Conservation (phyloP, 164 flowering plant species). For the Liriodendron chinense region DNA sequence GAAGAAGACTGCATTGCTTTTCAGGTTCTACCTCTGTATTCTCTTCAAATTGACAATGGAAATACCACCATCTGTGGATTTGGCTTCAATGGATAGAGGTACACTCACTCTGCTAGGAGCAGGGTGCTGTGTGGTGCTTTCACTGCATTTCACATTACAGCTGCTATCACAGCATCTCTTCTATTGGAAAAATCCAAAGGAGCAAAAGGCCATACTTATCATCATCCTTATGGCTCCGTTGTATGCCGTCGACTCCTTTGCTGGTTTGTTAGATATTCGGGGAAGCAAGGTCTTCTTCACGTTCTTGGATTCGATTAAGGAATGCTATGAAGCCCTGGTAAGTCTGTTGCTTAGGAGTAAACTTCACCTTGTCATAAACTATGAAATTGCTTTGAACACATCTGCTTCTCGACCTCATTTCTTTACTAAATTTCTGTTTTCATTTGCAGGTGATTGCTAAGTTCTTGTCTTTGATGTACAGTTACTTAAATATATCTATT, state of each 20-base stretch:
- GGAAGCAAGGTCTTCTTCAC: constrained; percentile 87
- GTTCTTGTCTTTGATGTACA: constrained; percentile 88
- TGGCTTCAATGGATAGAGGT: constrained; percentile 42
- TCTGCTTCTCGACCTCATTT: not conserved
- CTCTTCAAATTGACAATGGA: not conserved
- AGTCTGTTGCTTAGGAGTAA: constrained; percentile 13
- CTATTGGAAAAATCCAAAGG: constrained; percentile 97
- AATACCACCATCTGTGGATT: constrained; percentile 38
- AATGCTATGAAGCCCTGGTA: constrained; percentile 94
- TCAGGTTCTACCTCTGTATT: not conserved
- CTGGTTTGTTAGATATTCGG: constrained; percentile 68
- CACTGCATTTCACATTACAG: constrained; percentile 82
- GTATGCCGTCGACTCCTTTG: constrained; percentile 74
- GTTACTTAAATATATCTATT: constrained; percentile 83
- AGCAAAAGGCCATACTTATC: constrained; percentile 85
- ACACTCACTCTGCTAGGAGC: constrained; percentile 70
- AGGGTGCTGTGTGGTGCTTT: constrained; percentile 49
- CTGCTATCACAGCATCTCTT: constrained; percentile 85
- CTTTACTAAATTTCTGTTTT: constrained; percentile 4
- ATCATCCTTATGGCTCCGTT: constrained; percentile 93
- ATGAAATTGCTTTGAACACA: not conserved
- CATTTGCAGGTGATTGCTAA: constrained; percentile 84
- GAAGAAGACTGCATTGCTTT: not conserved
- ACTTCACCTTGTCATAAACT: not conserved
- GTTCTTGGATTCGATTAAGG: constrained; percentile 81